Base-by-base conservation (phyloP, 495 filamentous ascomycete genomes). In the Thermothielavioides terrestris region DNA sequence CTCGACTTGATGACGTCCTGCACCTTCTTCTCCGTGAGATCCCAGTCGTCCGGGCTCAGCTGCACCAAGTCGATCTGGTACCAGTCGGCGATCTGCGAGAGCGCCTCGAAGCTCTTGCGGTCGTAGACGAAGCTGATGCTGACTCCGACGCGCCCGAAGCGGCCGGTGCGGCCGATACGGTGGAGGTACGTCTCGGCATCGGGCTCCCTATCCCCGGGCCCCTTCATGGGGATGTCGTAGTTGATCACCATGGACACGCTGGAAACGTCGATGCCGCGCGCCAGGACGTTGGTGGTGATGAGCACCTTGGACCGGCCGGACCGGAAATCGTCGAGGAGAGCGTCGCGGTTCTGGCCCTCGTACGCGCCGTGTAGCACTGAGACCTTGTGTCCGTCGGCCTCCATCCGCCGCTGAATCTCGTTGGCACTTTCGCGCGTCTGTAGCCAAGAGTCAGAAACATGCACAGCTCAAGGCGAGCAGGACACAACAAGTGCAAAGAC, bases 231-330 rank as follows among this genome's bases (percentile, higher is more conserved):
- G 51, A 83, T 80, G 58, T 83, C 84, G 67, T 97, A 99, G 72
- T 99, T 99, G 69, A 99, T 84, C 28, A 99, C 94, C 77, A 99
- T 86, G 15, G 88, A 94, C 3, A 97, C 94, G 17, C 89, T 89
- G 26, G 89, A 88, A 10, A 99, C 89, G 68, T 99, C 94, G 53
- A 99, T 96, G 58, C 94, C 94, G 60, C 94, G 88, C 6, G 94
- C 86, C 42, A 99, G 79, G 31, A 99, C 91, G 62, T 99, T 97
- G 57, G 94, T 99, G 0, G 94, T 91, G 61, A 97, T 96, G 49
- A 99, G 82, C n/a, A 99, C 92, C 74, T 97, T 99, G 44, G 88
- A 85, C 22, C 79, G 73, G 42, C 90, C 89, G 18, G 64, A 75
- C 51, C 92, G 84, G 82, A 97, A 99, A 11, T 83, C 69, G 58